Base-by-base conservation (phyloP, 1,139 yeast species). In the Pichia sp. region DNA sequence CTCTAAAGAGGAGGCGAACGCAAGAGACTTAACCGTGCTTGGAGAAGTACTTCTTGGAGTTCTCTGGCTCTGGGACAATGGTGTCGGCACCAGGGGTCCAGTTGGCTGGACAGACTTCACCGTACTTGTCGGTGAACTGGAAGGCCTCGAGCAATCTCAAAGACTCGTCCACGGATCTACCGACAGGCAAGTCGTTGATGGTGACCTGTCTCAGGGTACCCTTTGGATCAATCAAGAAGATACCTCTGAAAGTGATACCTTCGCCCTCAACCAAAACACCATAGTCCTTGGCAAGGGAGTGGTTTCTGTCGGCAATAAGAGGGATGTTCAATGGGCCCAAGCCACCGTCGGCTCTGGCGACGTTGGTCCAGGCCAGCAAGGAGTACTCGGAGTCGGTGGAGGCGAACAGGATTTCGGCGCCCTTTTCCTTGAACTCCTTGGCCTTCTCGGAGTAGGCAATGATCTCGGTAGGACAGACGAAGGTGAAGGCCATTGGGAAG, bases 61-160 rank as follows among this genome's bases (percentile, higher is more conserved):
- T 83, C 55, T 75, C 80, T 67, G 90, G 93, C 67, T 81, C 87
- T 70, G 96, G 93, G 77, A 87, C 86, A 80, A 92, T 92, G 77
- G 97, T 88, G 71, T 88, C 96, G 61, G 90, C 75, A 79, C 98
- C 98, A 77, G 95, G 92, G 68, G 89, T 88, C 98, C 99, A 93
- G 95, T 91, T 92, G 74, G 98, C 97, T 69, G 97, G 97, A 79
- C 96, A 89, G 66, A 93, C 98, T 78, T 93, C 96, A 78, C 98
- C 97, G 83, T 92, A 79, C 82, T 89, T 87, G 76, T 92, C 97
- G 70, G 96, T 87, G 90, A 93, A 91, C 81, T 92, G 95, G 96
- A 93, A 92, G 68, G 97, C 98, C 74, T 93, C 98, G 64, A 93
- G 84, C 74, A 93, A 85, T 87, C 99, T 91, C 73, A 89, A 81